Evolutionary conservation across 306 rosid genomes (phyloP).

Genomic region (Carpinus fangiana): DNA sequence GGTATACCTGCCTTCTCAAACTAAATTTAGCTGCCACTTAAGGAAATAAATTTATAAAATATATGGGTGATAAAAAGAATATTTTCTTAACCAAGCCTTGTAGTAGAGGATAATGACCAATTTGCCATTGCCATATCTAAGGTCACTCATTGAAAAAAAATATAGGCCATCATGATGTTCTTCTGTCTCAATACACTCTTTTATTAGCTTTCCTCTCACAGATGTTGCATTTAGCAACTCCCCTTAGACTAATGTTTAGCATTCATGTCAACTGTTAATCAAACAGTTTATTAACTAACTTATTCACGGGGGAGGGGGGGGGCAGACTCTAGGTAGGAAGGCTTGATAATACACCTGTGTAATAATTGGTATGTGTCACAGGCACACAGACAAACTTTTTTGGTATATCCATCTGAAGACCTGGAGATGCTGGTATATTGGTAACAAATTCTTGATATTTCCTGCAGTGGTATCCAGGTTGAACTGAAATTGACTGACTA

Average conservation of each 20-base stretch:
- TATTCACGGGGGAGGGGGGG: too few relatives aligned
- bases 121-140: not conserved
- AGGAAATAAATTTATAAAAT: not conserved
- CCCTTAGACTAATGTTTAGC: not conserved
- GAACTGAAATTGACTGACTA: not conserved
- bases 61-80: not conserved
- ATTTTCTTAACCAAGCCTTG: not conserved
- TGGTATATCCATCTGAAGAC: not conserved
- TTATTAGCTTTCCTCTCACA: not conserved
- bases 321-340: not conserved
- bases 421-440: not conserved
- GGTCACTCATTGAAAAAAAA: not conserved
- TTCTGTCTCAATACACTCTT: not conserved
- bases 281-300: not conserved
- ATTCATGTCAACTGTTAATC: not conserved
- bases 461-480: not conserved
- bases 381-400: not conserved
- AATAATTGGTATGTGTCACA: not conserved
- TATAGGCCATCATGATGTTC: not conserved
- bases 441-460: not conserved
- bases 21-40: not conserved
- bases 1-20: too few relatives aligned
- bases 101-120: not conserved
- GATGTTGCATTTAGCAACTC: not conserved
- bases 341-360: not conserved